Evolutionary conservation across 495 filamentous ascomycete species (phyloP).

Genomic region (Penicillium soppii): DNA sequence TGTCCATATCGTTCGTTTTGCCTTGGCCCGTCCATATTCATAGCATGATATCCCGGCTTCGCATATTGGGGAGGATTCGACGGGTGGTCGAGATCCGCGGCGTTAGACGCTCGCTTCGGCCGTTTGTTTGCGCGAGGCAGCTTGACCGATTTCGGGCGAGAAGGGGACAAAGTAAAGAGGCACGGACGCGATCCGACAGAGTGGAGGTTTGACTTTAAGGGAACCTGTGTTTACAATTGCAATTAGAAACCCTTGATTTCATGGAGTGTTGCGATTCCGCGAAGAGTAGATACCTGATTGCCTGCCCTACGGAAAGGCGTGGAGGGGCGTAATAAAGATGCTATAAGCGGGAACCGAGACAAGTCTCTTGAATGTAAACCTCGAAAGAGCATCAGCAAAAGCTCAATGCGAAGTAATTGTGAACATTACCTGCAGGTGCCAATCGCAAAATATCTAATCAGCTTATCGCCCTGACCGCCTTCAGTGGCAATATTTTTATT

Average conservation of each 20-base stretch:
- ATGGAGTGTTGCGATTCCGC: not conserved
- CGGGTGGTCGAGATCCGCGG: not conserved
- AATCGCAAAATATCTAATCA: conserved; percentile 23
- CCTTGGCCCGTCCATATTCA: not conserved
- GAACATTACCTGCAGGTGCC: conserved; percentile 1
- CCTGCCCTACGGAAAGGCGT: not conserved
- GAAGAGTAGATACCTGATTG: conserved; percentile 1
- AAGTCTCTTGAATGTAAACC: not conserved
- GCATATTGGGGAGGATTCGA: conserved; percentile 3
- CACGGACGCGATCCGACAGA: not conserved
- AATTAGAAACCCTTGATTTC: too few relatives aligned
- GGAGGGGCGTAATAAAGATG: not conserved
- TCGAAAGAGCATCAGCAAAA: not conserved
- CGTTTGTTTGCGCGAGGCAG: conserved; percentile 18
- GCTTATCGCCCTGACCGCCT: conserved; percentile 27
- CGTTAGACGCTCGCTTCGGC: conserved; percentile 12
- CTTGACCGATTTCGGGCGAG: conserved; percentile 6
- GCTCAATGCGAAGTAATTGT: not conserved
- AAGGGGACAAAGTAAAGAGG: not conserved
- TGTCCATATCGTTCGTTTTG: not conserved
- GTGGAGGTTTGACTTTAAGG: not conserved
- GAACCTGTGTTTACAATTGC: not conserved
- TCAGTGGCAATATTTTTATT: conserved; percentile 26
- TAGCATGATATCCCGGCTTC: not conserved
- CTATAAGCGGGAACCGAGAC: not conserved